Conservation (phyloP, 169 alveolate species). For the Eimeria mitis region DNA sequence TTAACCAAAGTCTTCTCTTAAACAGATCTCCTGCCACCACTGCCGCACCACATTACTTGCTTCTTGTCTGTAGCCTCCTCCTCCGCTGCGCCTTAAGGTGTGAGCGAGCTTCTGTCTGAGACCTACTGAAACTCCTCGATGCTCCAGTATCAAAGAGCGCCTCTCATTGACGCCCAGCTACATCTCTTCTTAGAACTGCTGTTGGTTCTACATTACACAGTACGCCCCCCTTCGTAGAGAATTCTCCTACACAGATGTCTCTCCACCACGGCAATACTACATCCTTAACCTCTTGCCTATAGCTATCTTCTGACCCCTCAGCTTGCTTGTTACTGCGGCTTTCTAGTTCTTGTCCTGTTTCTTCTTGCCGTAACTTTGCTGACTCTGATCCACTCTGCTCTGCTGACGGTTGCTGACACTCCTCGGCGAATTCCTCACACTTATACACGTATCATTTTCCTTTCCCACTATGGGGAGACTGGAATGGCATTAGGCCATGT, state of each 20-base stretch:
- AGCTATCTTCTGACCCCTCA: not conserved
- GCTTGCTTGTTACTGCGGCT: not conserved
- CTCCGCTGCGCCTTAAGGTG: not conserved
- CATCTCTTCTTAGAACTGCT: not conserved
- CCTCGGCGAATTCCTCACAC: not conserved
- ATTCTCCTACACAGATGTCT: not conserved
- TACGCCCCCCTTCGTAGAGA: not conserved
- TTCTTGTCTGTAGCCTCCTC: too few species aligned
- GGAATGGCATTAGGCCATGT: not conserved
- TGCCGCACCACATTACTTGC: too few species aligned
- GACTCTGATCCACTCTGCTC: not conserved
- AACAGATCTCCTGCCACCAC: too few species aligned
- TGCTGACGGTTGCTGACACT: not conserved
- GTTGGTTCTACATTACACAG: not conserved
- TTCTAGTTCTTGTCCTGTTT: too few species aligned
- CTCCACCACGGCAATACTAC: not conserved
- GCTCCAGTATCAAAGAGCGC: not conserved
- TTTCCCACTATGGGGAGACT: not conserved
- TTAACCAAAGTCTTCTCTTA: too few species aligned
- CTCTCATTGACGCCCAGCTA: not conserved
- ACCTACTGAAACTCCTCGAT: not conserved
- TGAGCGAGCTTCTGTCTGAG: not conserved
- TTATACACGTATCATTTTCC: not conserved
- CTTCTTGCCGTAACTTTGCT: not conserved
- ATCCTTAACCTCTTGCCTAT: not conserved